phyloP scores from a whole-genome alignment of 495 filamentous ascomycete genomes.

The Aspergillus steynii region DNA sequence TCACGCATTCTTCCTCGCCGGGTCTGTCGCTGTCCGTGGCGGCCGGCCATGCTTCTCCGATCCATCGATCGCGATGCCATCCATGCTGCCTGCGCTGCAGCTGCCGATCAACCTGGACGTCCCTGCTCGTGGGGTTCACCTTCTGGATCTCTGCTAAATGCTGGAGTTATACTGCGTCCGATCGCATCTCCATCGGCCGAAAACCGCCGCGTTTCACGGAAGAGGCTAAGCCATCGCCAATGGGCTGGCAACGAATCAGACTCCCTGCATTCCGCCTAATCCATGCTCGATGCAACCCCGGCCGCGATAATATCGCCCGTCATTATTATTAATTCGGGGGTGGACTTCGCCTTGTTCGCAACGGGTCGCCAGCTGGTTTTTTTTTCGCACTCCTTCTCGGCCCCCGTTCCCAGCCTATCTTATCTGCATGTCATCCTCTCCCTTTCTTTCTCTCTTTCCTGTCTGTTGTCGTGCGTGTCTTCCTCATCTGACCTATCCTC shows the following conservation, averaged over 20 bases:
- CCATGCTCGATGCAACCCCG: constrained; percentile 25
- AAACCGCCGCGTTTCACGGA: constrained; percentile 4
- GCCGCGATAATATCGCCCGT: constrained; percentile 10
- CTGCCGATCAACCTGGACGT: too few species aligned
- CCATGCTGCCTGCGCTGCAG: too few species aligned
- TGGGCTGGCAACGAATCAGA: constrained; percentile 29
- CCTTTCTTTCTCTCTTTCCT: not conserved
- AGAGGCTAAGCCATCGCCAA: constrained; percentile 23
- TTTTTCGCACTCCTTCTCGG: not conserved
- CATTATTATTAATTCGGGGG: constrained; percentile 20
- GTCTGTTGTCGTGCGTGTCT: not conserved
- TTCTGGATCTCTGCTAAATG: too few species aligned
- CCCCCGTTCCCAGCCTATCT: constrained; percentile 1
- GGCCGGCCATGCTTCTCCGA: too few species aligned
- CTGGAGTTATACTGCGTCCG: not conserved
- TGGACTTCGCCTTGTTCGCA: constrained; percentile 14
- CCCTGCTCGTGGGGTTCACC: too few species aligned
- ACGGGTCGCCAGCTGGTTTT: constrained; percentile 7
- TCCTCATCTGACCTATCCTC: not conserved
- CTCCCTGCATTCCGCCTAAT: not conserved
- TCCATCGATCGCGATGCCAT: too few species aligned
- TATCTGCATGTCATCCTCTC: not conserved
- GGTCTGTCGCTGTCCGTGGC: too few species aligned
- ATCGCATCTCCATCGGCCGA: not conserved
- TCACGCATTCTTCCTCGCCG: not conserved